Base-by-base conservation (phyloP, 257 asterid genomes). In the Oldenlandia corymbosa region DNA sequence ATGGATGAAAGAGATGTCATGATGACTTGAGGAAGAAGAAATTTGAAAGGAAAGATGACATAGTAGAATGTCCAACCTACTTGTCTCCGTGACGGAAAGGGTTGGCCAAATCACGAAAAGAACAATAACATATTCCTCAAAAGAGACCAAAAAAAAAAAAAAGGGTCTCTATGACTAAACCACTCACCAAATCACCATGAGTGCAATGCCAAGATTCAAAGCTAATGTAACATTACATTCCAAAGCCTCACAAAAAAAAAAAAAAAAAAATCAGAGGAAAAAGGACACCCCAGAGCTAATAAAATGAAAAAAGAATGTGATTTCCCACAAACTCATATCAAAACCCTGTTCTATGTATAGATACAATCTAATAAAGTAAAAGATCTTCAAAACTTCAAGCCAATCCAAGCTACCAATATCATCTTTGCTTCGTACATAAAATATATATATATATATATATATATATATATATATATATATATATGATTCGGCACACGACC, bases 371-470 rank as follows among this genome's bases (percentile, higher is more conserved):
- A 21, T 13, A 34, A n/a, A 34, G 62, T 57, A 57, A 56, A 41
- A 48, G n/a, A 32, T 20, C 8, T 32, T 39, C 31, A 49, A 34
- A 48, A 48, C 59, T 64, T 24, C 59, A 64, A 49, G 49, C 49
- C 68, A 64, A 34, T 49, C 68, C 68, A 49, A 37, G 46, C 46
- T 63, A 63, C 68, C 58, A 48, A n/a, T 17, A 9, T 39, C 13
- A 49, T 10, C 68, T 32, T 64, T 49, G 13, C 36, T 20, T 26
- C 31, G 28, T 20, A 62, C 17, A n/a, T 36, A 5, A 17, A 28
- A 28, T n/a, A 18, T 9, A n/a, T 16, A 12, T 5, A 49, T n/a
- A 48, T 62, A 49, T 48, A 58, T 9, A 34, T 9, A 4, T 34
- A n/a, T n/a, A n/a, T n/a, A n/a, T n/a, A n/a, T n/a, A n/a, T n/a